phyloP scores from a whole-genome alignment of 176 grass and related monocot genomes.

The Thalia dealbata region DNA sequence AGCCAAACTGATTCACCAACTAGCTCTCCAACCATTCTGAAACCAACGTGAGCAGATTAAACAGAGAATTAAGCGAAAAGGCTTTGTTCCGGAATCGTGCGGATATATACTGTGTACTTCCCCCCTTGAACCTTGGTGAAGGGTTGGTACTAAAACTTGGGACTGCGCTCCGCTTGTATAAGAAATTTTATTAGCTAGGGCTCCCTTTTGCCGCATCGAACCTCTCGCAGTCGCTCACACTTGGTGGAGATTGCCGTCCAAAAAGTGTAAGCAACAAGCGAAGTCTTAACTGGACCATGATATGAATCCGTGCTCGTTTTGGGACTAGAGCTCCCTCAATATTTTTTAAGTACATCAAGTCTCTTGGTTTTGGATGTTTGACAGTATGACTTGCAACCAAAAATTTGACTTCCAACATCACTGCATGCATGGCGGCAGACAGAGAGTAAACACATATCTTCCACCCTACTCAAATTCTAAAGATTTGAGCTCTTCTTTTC shows the following conservation, averaged over 20 bases:
- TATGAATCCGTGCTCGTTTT: neutral
- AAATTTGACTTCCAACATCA: neutral
- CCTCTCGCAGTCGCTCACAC: neutral
- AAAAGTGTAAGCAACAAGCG: neutral
- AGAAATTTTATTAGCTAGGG: neutral
- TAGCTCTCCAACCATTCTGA: too few relatives aligned
- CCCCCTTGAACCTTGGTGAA: too few relatives aligned
- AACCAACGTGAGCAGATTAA: too few relatives aligned
- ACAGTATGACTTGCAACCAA: neutral
- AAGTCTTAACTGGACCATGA: neutral
- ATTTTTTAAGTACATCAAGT: neutral
- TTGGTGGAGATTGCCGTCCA: neutral
- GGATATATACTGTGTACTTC: neutral
- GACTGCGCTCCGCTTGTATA: neutral
- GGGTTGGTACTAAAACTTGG: neutral
- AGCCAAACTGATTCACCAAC: too few relatives aligned
- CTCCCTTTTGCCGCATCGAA: neutral
- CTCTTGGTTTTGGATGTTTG: neutral
- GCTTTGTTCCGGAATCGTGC: neutral
- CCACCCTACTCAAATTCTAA: neutral
- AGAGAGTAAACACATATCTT: slow-evolving; percentile 4
- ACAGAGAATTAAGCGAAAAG: too few relatives aligned
- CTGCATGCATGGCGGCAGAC: slow-evolving; percentile 13
- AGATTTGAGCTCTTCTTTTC: neutral
- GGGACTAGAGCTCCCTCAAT: neutral